Base-by-base conservation (phyloP, 345 rosid genomes). In the Bruguiera parviflora region DNA sequence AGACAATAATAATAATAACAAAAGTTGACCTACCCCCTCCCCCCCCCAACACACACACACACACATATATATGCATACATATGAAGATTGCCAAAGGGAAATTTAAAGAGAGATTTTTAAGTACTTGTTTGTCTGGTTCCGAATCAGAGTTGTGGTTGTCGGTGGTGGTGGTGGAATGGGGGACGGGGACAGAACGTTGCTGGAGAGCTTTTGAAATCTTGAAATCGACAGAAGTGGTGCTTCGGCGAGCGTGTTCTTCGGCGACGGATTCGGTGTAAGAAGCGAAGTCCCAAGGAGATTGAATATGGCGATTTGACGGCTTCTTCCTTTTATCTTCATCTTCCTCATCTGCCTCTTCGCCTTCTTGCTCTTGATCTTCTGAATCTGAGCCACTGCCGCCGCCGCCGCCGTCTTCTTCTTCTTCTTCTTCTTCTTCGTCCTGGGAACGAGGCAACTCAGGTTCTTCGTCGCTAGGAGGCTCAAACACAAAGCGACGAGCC, bases 251-350 rank as follows among this genome's bases (percentile, higher is more conserved):
- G 79, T 94, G 97, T 77, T 94, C 98, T 53, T 94, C 97, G 21
- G 90, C 87, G 1, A 88, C 95, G 56, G 97, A 84, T 77, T 87
- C 92, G 8, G 96, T 87, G 69, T 84, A 91, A 15, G 92, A 75
- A 58, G 89, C 87, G 63, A 95, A 92, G 73, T 95, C 96, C 97
- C 96, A 92, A 7, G 97, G 97, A 15, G 99, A 92, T 58, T 89
- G 97, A 5, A 71, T 73, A 21, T 63, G 63, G 51, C 64, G 35
- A 46, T 55, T 70, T 9, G 72, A 55, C 25, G 75, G 65, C 39
- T 71, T 80, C 21, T 75, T 78, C 51, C 80, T 78, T 1, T 56
- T 83, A 18, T 64, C 78, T 13, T 33, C 77, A 16, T 32, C 76
- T 15, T 77, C 88, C 6, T 65, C 78, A 37, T 15, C 66, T 0